Evolutionary conservation across 768 basidiomycete genomes (phyloP).

Genomic region (Ramaria rubella): DNA sequence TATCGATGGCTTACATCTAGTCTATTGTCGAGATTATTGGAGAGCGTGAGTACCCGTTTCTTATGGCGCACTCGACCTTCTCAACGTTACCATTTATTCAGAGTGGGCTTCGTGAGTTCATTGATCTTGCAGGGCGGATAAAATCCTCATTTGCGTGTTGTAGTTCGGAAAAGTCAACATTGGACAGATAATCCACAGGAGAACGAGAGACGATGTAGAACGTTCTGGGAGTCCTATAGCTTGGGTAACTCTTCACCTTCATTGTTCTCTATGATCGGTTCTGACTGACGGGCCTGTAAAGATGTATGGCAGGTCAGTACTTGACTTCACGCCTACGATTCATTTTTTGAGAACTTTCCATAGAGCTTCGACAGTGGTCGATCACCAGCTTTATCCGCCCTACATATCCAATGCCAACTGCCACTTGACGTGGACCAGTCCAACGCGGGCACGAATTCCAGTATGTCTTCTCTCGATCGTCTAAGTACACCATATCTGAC

Average conservation of each 20-base stretch:
- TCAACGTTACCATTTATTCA: not conserved
- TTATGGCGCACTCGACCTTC: not conserved
- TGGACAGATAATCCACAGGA: not conserved
- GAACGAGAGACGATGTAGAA: not conserved
- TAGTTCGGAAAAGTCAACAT: not conserved
- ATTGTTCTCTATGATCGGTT: no score
- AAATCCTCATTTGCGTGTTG: no score
- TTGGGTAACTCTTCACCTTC: not conserved
- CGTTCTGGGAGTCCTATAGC: not conserved
- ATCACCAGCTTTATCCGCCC: conserved; percentile 56
- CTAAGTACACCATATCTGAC: not conserved
- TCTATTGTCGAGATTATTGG: not conserved
- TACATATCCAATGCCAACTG: conserved; percentile 62
- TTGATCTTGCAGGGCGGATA: no score
- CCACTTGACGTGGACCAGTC: conserved; percentile 44
- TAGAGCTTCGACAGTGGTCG: conserved; percentile 64
- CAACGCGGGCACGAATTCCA: conserved; percentile 45
- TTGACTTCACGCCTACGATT: no score
- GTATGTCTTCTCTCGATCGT: conserved; percentile 33
- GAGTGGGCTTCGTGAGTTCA: not conserved
- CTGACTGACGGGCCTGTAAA: no score
- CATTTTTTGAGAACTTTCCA: conserved; percentile 52
- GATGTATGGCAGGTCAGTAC: not conserved
- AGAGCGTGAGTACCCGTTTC: not conserved
- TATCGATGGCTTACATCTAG: not conserved